Evolutionary conservation across 1,139 yeast genomes (phyloP), one percentile per base, ranked within the genome.

Genomic region (Zygosaccharomyces sapae): DNA sequence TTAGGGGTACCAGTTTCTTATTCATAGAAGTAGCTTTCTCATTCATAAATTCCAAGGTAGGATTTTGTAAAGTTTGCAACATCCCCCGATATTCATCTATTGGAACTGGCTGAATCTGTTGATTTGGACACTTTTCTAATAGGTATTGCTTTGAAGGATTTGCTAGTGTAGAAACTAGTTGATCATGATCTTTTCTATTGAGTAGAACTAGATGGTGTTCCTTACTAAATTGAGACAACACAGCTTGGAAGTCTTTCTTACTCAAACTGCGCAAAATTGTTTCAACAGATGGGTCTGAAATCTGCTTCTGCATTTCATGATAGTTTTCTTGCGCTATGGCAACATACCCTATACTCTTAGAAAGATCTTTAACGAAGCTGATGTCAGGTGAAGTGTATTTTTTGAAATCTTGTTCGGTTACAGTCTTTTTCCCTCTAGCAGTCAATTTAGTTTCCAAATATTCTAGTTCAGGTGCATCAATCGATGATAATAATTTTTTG

Each of bases 111-210:
- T 24, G 46, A 41, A 36, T 44, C 20, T 43, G 48, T 13, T 41
- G 44, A 3, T 44, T 39, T 8, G 49, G 25, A 3, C 74, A 74
- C 47, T 68, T 69, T 20, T 59, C 55, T 3, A 46, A 48, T 39
- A 75, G 51, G 43, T 70, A 70, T 3, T 61, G 60, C 18, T 58
- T 41, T 1, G 65, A 45, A n/a, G 70, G 69, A 3, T 46, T 50
- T 1, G 55, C 41, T 6, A 50, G 30, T 13, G 36, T 24, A n/a
- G 43, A 38, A 18, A 39, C 20, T n/a, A 48, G 33, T n/a, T 40
- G 27, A 10, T 47, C 43, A 10, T 38, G 24, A 10, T 44, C 46
- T 20, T 35, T 27, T 27, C 44, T 43, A 24, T 41, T 44, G 20
- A 44, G 22, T 19, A 44, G 24, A 22, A 41, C 41, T 22, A 33